Evolutionary conservation across 306 rosid genomes (phyloP).

Genomic region (Carpinus viminea): DNA sequence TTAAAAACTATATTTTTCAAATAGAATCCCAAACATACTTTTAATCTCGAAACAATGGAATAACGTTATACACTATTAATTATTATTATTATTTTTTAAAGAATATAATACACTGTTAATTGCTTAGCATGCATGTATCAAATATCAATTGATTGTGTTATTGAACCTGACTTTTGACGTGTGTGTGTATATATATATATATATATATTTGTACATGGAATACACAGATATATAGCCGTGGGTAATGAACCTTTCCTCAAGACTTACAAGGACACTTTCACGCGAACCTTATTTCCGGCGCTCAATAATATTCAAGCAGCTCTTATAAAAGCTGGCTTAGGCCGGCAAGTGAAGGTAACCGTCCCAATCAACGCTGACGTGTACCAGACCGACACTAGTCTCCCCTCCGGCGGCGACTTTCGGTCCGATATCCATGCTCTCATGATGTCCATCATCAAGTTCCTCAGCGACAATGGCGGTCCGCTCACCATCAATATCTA

Average conservation of each 20-base stretch:
- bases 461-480: conserved; percentile 55
- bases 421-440: conserved; percentile 66
- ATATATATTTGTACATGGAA: conserved; percentile 1
- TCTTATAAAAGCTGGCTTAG: conserved; percentile 82
- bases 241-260: conserved; percentile 91
- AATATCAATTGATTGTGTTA: neutral
- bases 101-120: too few relatives aligned
- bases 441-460: conserved; percentile 67
- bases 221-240: conserved; percentile 68
- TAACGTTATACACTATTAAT: too few relatives aligned
- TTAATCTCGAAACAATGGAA: too few relatives aligned
- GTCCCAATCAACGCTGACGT: conserved; percentile 93
- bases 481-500: conserved; percentile 88
- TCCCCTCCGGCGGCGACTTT: conserved; percentile 88
- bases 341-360: conserved; percentile 82
- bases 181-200: too few relatives aligned
- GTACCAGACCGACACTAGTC: conserved; percentile 58
- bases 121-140: too few relatives aligned
- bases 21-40: too few relatives aligned
- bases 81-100: too few relatives aligned
- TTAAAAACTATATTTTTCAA: too few relatives aligned
- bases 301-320: conserved; percentile 93
- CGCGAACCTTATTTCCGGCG: conserved; percentile 69
- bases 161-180: neutral
- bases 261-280: conserved; percentile 63